Conservation (phyloP, 164 flowering plant genomes). For the Chimonanthus salicifolius region DNA sequence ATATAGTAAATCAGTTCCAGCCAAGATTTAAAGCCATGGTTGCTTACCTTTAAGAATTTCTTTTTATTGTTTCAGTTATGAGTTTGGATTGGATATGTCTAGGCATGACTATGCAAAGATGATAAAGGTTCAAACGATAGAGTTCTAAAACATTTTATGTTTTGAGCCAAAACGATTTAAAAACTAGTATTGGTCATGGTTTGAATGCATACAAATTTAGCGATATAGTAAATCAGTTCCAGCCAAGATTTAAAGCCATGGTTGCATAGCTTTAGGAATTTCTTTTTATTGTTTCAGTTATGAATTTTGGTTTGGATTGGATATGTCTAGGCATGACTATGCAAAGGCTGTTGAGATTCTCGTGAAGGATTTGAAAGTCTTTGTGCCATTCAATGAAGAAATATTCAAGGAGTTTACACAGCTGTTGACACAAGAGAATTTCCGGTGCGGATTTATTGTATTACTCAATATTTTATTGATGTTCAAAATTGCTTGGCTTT, state of each 20-base stretch:
- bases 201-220: too few relatives aligned
- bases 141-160: too few relatives aligned
- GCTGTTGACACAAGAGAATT: conserved; percentile 46
- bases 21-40: not conserved
- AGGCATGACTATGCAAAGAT: too few relatives aligned
- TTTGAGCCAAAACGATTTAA: too few relatives aligned
- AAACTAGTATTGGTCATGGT: too few relatives aligned
- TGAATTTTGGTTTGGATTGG: conserved; percentile 1
- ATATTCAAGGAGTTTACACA: conserved; percentile 45
- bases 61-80: too few relatives aligned
- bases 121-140: too few relatives aligned
- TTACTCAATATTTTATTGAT: not conserved
- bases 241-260: too few relatives aligned
- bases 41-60: not conserved
- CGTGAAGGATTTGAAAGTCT: conserved; percentile 49
- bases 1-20: too few relatives aligned
- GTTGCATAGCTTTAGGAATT: not conserved
- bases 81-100: not conserved
- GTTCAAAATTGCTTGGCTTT: too few relatives aligned
- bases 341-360: conserved; percentile 52
- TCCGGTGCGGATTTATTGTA: conserved; percentile 31
- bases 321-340: conserved; percentile 33
- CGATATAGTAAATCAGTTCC: too few relatives aligned
- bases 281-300: not conserved
- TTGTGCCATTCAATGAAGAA: conserved; percentile 36